phyloP scores from a whole-genome alignment of 768 basidiomycete species.

The Xerocomus brunneocitrinus region DNA sequence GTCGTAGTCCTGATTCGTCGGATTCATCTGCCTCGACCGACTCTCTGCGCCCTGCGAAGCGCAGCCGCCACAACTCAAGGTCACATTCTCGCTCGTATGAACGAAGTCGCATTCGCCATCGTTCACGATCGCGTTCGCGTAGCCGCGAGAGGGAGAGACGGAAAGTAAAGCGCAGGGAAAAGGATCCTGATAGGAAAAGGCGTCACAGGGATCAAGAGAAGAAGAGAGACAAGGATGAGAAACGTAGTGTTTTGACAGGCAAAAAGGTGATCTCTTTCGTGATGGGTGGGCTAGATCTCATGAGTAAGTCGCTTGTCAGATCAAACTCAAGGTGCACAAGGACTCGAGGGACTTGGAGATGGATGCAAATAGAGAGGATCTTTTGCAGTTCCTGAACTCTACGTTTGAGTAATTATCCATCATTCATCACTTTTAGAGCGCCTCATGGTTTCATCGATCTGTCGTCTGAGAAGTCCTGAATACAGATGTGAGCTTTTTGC shows the following conservation, averaged over 20 bases:
- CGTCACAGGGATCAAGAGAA: slow-evolving; percentile 34
- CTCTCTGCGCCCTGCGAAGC: slow-evolving; percentile 13
- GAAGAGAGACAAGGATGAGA: slow-evolving; percentile 41
- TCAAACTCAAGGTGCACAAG: slow-evolving; percentile 61
- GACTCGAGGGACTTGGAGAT: slow-evolving; percentile 52
- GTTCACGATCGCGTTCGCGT: slow-evolving; percentile 27
- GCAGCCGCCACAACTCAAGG: slow-evolving; percentile 15
- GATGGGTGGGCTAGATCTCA: background rate
- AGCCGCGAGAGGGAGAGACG: slow-evolving; percentile 24
- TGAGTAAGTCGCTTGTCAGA: slow-evolving; percentile 31
- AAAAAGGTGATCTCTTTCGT: slow-evolving; percentile 44
- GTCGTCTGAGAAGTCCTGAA: background rate
- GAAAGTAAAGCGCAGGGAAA: slow-evolving; percentile 23
- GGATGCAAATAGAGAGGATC: slow-evolving; percentile 50
- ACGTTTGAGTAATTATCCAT: slow-evolving; percentile 30
- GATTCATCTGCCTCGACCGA: slow-evolving; percentile 13
- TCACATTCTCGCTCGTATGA: slow-evolving; percentile 22
- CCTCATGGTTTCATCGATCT: too few species aligned
- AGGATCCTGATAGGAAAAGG: slow-evolving; percentile 34
- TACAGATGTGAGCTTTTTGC: background rate
- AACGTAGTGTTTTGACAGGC: slow-evolving; percentile 54
- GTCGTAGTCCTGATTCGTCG: slow-evolving; percentile 18
- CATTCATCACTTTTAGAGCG: too few species aligned
- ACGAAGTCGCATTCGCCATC: slow-evolving; percentile 8
- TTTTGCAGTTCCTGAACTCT: slow-evolving; percentile 54